Conservation (phyloP, 164 flowering plant genomes). For the Akebia trifoliata region DNA sequence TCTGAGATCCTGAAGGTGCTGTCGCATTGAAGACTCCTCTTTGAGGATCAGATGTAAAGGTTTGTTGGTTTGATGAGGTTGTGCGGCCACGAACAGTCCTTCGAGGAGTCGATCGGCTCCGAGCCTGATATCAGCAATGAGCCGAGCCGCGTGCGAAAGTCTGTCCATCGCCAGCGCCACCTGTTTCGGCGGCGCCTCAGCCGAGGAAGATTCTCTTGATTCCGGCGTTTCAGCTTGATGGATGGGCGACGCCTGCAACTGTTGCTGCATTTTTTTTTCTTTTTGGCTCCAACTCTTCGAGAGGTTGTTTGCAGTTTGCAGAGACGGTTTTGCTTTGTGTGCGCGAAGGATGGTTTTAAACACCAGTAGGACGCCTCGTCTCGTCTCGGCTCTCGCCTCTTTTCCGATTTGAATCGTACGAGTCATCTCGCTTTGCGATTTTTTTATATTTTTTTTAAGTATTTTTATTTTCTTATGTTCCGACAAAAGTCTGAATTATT, state of each 20-base stretch:
- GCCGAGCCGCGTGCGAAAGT: slow-evolving; percentile 57
- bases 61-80: slow-evolving; percentile 48
- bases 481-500: too few species aligned
- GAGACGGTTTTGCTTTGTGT: too few species aligned
- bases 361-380: too few species aligned
- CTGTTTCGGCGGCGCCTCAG: slow-evolving; percentile 95
- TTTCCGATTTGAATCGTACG: too few species aligned
- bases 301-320: too few species aligned
- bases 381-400: too few species aligned
- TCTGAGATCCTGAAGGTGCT: slow-evolving; percentile 76
- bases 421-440: too few species aligned
- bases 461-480: too few species aligned
- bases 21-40: slow-evolving; percentile 76
- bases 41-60: slow-evolving; percentile 49
- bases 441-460: too few species aligned
- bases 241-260: slow-evolving; percentile 4
- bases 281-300: too few species aligned
- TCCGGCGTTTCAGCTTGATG: slow-evolving; percentile 13
- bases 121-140: slow-evolving; percentile 83
- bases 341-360: too few species aligned
- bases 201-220: slow-evolving; percentile 16
- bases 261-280: slow-evolving; percentile 16
- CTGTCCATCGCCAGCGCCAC: slow-evolving; percentile 94
- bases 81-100: slow-evolving; percentile 56
- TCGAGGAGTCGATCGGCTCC: slow-evolving; percentile 88